Conservation (phyloP, 108 stramenopile genomes). For the Cyclotella baltica region DNA sequence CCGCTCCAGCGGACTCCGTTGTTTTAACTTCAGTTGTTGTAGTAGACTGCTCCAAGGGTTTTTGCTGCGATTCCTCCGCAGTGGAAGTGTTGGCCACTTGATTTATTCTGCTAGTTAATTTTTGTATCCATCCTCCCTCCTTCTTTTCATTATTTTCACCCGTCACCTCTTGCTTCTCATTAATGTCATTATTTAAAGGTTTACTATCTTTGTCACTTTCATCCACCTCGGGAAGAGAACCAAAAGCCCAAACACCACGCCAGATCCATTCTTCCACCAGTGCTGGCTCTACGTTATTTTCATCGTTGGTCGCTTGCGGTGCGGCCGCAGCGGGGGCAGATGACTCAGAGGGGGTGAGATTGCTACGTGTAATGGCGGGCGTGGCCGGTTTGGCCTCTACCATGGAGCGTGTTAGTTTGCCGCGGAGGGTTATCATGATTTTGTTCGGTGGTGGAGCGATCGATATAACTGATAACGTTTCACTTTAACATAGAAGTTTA, state of each 20-base stretch:
- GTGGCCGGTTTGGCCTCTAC: constrained; percentile 14
- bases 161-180: not conserved
- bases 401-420: constrained; percentile 43
- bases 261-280: constrained; percentile 59
- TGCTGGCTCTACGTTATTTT: not conserved
- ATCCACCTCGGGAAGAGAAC: constrained; percentile 36
- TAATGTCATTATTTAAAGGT: not conserved
- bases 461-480: too few species aligned
- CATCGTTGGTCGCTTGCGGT: not conserved
- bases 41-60: too few species aligned
- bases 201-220: constrained; percentile 8
- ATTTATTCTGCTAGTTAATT: not conserved
- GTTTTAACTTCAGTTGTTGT: not conserved
- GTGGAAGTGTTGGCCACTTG: not conserved
- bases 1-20: not conserved
- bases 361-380: constrained; percentile 3
- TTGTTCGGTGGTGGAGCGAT: not conserved
- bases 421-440: constrained; percentile 53
- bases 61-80: not conserved
- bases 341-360: not conserved
- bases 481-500: too few species aligned
- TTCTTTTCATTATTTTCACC: constrained; percentile 20
- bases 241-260: constrained; percentile 79
- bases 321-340: constrained; percentile 4
- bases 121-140: not conserved